These are phyloP conservation scores for Circinella umbellata DNA, from an alignment of 371 early-diverging fungal species.

Conservation along the genomic window DNA sequence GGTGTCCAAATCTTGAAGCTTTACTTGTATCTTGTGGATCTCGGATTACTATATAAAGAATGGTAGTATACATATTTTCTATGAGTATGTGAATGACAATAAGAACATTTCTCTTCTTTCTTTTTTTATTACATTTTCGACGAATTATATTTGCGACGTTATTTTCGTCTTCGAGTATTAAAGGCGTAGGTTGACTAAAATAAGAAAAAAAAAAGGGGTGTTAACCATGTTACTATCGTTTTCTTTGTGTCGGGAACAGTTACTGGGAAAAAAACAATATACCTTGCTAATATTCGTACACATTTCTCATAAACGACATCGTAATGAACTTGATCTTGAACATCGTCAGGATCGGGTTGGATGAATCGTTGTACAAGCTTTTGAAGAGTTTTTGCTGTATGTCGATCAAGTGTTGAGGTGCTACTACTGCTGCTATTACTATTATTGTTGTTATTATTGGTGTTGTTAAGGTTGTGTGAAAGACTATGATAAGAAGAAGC, in stretches of 20 bases:
- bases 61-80: background rate
- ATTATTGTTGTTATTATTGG: constrained; percentile 4
- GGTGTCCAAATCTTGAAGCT: constrained; percentile 68
- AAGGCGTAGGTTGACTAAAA: constrained; percentile 63
- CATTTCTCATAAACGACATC: constrained; percentile 44
- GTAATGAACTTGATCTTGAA: constrained; percentile 23
- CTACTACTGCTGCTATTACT: constrained; percentile 9
- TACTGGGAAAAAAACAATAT: background rate
- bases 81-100: background rate
- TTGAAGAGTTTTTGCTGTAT: constrained; percentile 17
- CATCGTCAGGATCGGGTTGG: constrained; percentile 11
- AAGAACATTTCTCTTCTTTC: too few species aligned
- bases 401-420: constrained; percentile 20
- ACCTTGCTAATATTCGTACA: constrained; percentile 50
- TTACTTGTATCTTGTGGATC: constrained; percentile 52
- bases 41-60: constrained; percentile 46
- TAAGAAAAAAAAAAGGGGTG: background rate
- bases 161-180: constrained; percentile 64
- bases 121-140: constrained; percentile 60
- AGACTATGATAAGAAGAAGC: background rate
- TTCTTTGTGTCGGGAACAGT: background rate
- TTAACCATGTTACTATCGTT: background rate
- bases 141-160: constrained; percentile 69
- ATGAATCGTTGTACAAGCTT: constrained; percentile 19
- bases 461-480: constrained; percentile 7